These are phyloP conservation scores for Fraxinus paxiana DNA, from an alignment of 305 asterid genomes.

Conservation along the genomic window DNA sequence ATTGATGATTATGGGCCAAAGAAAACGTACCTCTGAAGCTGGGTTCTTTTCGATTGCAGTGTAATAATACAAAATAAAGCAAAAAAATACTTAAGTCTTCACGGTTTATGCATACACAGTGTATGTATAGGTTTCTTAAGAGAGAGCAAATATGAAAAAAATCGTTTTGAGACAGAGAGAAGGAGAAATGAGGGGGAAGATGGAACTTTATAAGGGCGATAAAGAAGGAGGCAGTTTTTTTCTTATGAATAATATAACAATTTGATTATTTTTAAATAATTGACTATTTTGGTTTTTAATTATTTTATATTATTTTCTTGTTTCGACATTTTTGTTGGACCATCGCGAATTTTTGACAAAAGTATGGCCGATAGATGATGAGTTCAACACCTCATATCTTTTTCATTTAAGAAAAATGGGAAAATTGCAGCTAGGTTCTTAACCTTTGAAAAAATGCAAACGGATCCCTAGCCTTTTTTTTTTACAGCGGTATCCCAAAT, in stretches of 20 bases:
- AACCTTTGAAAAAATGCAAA: background rate
- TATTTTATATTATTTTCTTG: background rate
- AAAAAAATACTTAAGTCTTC: slow-evolving; percentile 30
- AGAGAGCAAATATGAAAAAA: slow-evolving; percentile 27
- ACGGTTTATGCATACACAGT: slow-evolving; percentile 7
- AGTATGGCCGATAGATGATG: background rate
- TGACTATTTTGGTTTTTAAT: background rate
- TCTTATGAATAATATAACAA: background rate
- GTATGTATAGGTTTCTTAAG: slow-evolving; percentile 23
- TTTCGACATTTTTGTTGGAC: background rate
- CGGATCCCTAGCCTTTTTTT: background rate
- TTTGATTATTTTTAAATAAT: background rate
- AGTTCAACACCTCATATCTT: background rate
- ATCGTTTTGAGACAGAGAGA: slow-evolving; percentile 24
- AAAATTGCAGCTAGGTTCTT: background rate
- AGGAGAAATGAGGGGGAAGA: slow-evolving; percentile 14
- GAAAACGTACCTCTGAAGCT: slow-evolving; percentile 58
- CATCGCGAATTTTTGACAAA: background rate
- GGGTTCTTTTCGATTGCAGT: slow-evolving; percentile 38
- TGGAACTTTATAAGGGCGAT: slow-evolving; percentile 22
- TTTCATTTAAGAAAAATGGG: background rate
- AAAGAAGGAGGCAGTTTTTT: slow-evolving; percentile 5
- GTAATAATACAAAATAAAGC: slow-evolving; percentile 27
- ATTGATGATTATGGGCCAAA: slow-evolving; percentile 24
- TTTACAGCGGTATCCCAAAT: background rate